phyloP scores from a whole-genome alignment of 192 early-diverging fungal genomes.

The Jimgerdemannia lactiflua region DNA sequence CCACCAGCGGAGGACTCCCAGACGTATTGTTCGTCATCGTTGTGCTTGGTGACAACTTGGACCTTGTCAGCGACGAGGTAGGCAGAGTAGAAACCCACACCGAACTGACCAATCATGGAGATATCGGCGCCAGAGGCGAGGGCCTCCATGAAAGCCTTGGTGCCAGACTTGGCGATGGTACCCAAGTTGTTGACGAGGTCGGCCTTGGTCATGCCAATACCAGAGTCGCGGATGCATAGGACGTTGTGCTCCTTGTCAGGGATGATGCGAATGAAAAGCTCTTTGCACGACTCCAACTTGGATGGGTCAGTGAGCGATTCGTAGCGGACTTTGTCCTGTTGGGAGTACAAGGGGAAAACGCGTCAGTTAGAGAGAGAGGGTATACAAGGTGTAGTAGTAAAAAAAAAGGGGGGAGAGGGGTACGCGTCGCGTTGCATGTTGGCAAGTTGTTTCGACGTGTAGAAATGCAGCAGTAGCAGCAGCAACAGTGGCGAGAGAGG shows the following conservation, averaged over 20 bases:
- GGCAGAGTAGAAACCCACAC: conserved; percentile 99
- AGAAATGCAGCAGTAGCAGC: too few species aligned
- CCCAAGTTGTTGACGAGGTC: conserved; percentile 97
- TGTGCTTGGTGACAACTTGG: conserved; percentile 94
- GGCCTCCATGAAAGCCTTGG: conserved; percentile 99
- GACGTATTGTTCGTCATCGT: conserved; percentile 96
- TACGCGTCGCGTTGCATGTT: too few species aligned
- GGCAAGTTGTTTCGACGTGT: too few species aligned
- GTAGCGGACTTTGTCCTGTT: conserved; percentile 95
- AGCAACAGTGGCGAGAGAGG: too few species aligned
- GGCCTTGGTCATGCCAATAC: conserved; percentile 95
- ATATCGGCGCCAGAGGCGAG: conserved; percentile 94
- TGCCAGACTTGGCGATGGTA: conserved; percentile 99
- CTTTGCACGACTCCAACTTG: conserved; percentile 89
- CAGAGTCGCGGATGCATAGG: conserved; percentile 79
- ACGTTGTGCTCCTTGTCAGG: conserved; percentile 81
- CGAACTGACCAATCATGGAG: conserved; percentile 99
- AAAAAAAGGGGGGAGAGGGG: too few species aligned
- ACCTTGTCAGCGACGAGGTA: conserved; percentile 99
- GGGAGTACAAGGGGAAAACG: conserved; percentile 23
- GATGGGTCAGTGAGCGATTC: conserved; percentile 93
- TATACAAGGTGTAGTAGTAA: neutral
- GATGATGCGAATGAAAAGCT: conserved; percentile 92
- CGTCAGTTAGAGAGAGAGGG: neutral
- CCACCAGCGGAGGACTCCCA: conserved; percentile 92